Base-by-base conservation (phyloP, 306 rosid species). In the Acacia melanoxylon region DNA sequence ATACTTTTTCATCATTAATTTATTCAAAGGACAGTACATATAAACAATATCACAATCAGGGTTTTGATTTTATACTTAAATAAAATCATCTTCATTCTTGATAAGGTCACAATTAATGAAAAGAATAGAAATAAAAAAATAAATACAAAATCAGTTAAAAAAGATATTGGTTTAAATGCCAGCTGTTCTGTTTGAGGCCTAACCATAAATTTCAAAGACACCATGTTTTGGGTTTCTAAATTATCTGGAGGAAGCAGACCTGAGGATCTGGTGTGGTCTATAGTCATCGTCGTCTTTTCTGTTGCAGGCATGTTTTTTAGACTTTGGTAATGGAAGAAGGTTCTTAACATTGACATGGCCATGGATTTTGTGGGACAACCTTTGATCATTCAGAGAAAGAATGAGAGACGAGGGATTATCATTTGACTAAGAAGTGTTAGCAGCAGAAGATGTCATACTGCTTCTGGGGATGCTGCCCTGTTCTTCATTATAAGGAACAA, bases 201-300 rank as follows among this genome's bases (percentile, higher is more conserved):
- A n/a, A 22, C 67, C 83, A 80, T 85, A 85, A 83, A 76, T 63
- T 17, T 84, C 87, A 46, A 81, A 82, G 42, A 82, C 72, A 66
- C 85, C 83, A 41, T 24, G 40, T 78, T 59, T 72, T 27, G 71
- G 58, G 76, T 70, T 84, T 86, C 89, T 89, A 68, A 86, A 89
- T 78, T 93, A 97, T 91, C 95, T 86, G 12, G 92, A 86, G 77
- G 97, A 89, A 78, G 86, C 73, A 51, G 94, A 93, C 91, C 92
- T 93, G 76, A 79, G 84, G 75, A 86, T 73, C 41, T 72, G 89
- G 61, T 78, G 81, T 40, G 85, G 70, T 81, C 66, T 83, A 86
- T 83, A 80, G 44, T 74, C 68, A 87, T 33, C 74, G 35, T 19
- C 25, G 35, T 58, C 63, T 14, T 80, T 89, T 25, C 82, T 83